These are phyloP conservation scores for Pythium apleroticum DNA, from an alignment of 352 stramenopile species.

Conservation along the genomic window DNA sequence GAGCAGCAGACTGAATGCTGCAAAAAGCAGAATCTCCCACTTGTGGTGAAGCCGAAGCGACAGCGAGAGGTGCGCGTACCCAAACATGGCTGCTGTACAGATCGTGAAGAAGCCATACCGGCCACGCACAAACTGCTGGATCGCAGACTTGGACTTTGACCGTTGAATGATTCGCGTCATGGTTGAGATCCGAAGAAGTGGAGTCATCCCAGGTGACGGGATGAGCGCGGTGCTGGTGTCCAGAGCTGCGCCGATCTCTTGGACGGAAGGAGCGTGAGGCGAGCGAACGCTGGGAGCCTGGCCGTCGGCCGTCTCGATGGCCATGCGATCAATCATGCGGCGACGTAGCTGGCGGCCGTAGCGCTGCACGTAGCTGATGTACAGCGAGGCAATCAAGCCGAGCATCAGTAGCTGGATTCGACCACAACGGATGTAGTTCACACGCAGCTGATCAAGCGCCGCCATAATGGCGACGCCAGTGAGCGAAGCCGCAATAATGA, in stretches of 20 bases:
- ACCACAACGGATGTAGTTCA: neutral
- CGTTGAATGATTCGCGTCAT: conserved; percentile 18
- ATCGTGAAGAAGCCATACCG: conserved; percentile 12
- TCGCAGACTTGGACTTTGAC: conserved; percentile 2
- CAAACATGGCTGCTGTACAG: conserved; percentile 22
- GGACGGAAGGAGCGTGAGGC: neutral
- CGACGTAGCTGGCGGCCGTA: neutral
- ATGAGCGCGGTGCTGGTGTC: conserved; percentile 8
- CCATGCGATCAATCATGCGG: neutral
- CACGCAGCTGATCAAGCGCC: neutral
- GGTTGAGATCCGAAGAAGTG: conserved; percentile 11
- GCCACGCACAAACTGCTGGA: conserved; percentile 16
- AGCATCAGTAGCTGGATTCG: conserved; percentile 5
- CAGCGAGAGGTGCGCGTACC: conserved; percentile 29
- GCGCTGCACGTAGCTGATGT: conserved; percentile 11
- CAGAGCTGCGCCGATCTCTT: conserved; percentile 11
- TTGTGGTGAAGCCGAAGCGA: conserved; percentile 20
- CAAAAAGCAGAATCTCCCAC: conserved; percentile 32
- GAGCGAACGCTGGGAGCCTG: neutral
- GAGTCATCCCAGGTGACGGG: neutral
- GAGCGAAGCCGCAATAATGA: neutral
- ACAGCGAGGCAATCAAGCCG: conserved; percentile 1
- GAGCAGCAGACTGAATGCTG: conserved; percentile 27
- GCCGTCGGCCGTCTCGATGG: neutral
- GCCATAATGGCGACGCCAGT: neutral